These are phyloP conservation scores for Hydnomerulius pinastri DNA, from an alignment of 768 basidiomycete genomes.

Conservation along the genomic window DNA sequence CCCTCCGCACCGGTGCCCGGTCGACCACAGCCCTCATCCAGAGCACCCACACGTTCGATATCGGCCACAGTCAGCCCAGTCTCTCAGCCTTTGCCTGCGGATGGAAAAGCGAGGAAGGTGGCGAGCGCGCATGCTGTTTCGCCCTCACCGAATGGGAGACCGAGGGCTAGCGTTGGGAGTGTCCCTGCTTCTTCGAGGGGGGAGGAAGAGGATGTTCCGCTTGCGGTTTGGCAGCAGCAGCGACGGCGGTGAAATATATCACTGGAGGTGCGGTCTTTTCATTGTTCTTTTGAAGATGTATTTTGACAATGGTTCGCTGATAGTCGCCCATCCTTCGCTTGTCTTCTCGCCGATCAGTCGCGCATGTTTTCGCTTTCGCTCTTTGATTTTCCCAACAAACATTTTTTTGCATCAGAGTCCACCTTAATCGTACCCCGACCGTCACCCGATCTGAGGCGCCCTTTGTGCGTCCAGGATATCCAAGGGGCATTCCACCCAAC, in stretches of 20 bases:
- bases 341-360: neutral
- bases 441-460: slow-evolving; percentile 25
- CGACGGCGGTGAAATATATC: slow-evolving; percentile 48
- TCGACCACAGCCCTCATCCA: slow-evolving; percentile 27
- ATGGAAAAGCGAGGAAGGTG: slow-evolving; percentile 65
- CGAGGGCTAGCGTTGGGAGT: slow-evolving; percentile 41
- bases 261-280: slow-evolving; percentile 14
- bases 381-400: too few species aligned
- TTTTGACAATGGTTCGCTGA: too few species aligned
- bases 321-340: too few species aligned
- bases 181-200: slow-evolving; percentile 30
- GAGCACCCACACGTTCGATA: slow-evolving; percentile 63
- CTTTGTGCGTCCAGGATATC: slow-evolving; percentile 27
- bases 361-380: neutral
- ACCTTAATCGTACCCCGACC: neutral
- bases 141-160: slow-evolving; percentile 36
- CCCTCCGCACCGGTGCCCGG: slow-evolving; percentile 27
- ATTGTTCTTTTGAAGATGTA: too few species aligned
- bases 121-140: slow-evolving; percentile 63
- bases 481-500: slow-evolving; percentile 14
- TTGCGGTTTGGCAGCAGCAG: slow-evolving; percentile 80
- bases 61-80: slow-evolving; percentile 62
- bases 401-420: too few species aligned
- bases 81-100: slow-evolving; percentile 32
- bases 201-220: slow-evolving; percentile 80